Percentiles rank a stretch among this genome's conserved stretches.
Conservation (phyloP, 164 flowering plant genomes). For the Magnolia changhungtana region DNA sequence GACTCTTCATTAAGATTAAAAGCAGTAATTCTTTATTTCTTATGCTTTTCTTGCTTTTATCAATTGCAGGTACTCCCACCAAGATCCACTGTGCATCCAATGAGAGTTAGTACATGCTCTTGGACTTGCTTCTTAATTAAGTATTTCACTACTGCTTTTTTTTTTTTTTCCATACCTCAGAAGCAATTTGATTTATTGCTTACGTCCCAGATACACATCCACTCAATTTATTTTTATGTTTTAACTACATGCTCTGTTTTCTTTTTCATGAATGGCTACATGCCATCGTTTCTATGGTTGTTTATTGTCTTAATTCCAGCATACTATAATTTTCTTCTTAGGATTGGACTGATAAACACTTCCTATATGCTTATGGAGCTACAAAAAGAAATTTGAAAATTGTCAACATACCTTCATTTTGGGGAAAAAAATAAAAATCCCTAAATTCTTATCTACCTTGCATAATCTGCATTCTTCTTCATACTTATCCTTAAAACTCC, state of each 20-base stretch:
- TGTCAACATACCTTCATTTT: neutral
- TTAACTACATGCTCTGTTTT: neutral
- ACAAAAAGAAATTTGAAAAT: neutral
- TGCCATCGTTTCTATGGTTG: neutral
- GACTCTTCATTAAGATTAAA: neutral
- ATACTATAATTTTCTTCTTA: neutral
- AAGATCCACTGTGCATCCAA: constrained; percentile 93
- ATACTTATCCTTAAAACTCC: neutral
- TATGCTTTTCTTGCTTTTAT: constrained; percentile 1
- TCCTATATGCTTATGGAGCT: neutral
- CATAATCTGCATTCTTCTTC: neutral
- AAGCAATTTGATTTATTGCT: neutral
- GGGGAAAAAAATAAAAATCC: neutral
- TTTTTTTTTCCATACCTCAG: neutral
- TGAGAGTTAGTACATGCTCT: constrained; percentile 79
- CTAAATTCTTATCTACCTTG: neutral
- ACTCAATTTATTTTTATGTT: neutral
- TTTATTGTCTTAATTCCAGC: neutral
- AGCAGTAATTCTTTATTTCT: neutral
- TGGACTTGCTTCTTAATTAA: constrained; percentile 12
- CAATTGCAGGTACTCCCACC: constrained; percentile 95
- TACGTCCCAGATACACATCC: neutral
- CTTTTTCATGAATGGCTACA: neutral
- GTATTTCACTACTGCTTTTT: constrained; percentile 5
- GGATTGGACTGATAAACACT: neutral